Evolutionary conservation across 495 filamentous ascomycete species (phyloP), one percentile per base, ranked within the genome.

Genomic region (Chaetomium tenue): DNA sequence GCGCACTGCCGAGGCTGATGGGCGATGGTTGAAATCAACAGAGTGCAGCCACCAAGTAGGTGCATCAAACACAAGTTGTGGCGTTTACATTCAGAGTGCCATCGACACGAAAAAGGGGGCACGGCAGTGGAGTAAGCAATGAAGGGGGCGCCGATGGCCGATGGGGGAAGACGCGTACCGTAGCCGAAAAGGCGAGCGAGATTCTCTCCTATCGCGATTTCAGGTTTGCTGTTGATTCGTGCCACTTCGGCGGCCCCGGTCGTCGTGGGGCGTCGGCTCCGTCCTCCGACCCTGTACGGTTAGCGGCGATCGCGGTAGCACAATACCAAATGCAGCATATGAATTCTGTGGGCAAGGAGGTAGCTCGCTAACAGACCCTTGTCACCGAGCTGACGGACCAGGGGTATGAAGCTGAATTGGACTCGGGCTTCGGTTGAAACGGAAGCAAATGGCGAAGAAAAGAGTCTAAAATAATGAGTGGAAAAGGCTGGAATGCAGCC

Each of bases 121-220:
- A 25, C 33, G 67, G 50, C 12, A 48, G 65, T 42, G 52, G 65
- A 60, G 52, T 64, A 60, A 6, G 63, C 61, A 58, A 59, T 60
- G 33, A n/a, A 55, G 37, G 44, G 48, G 37, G 44, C n/a, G n/a
- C n/a, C n/a, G n/a, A n/a, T n/a, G n/a, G n/a, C 23, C 42, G 40
- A 44, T 44, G 40, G 15, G 62, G 60, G 66, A 64, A 71, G 71
- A 71, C 71, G 71, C 71, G 71, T 73, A 70, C 67, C 58, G 64
- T 66, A 58, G 65, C 57, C 58, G 62, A 63, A 58, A 66, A 66
- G 26, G 57, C 51, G 62, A 64, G 33, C 3, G 20, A 65, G 57
- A 54, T 60, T 64, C 63, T 64, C 63, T 62, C 54, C 37, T 55
- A 58, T 60, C 57, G 52, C 60, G 56, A 39, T 60, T 50, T 50